Evolutionary conservation across 208 protist genomes (phyloP), one percentile per base, ranked within the genome.

Genomic region (Wallacemonas sp.): DNA sequence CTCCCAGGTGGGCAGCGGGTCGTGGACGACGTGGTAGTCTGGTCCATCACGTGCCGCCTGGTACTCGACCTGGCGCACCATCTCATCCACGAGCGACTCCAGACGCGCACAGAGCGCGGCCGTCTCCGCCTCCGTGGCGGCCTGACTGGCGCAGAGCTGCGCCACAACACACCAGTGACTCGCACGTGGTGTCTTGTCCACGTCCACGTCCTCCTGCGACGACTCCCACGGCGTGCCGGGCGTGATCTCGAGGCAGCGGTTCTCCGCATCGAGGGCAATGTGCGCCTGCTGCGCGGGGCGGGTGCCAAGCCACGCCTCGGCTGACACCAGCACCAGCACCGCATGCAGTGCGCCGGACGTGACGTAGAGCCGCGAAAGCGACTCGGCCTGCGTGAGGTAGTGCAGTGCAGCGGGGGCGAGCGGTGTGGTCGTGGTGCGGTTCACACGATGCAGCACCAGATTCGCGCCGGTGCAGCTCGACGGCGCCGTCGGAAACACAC

Each of bases 191-290:
- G 6, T 16, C 5, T 56, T 33, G 24, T 33, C 56, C 23, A 39
- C 27, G 36, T 73, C 61, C 3, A 49, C 47, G 38, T 27, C 23
- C 2, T 44, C 54, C 16, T 47, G 43, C 63, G 70, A 66, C 29
- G 61, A 48, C 19, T 79, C 61, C 27, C 83, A 78, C 21, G 41
- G 27, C 19, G 61, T 57, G 0, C 66, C 81, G 16, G 74, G 76
- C 52, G 85, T 79, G 55, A 88, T 60, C 21, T 55, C 34, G n/a
- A 91, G 54, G 70, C 85, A 88, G 24, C 77, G 67, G 23, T 61
- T 74, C 19, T 38, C 32, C 24, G 52, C 56, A 32, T 91, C 76
- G 11, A 87, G 72, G 17, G 48, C 65, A 33, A 86, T 60, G 9
- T 64, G 46, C 14, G 72, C 77, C 47, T 73, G 60, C 52, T 49